Conservation (phyloP, 2,329 filamentous ascomycete genomes). For the Cordyceps tenuipes region DNA sequence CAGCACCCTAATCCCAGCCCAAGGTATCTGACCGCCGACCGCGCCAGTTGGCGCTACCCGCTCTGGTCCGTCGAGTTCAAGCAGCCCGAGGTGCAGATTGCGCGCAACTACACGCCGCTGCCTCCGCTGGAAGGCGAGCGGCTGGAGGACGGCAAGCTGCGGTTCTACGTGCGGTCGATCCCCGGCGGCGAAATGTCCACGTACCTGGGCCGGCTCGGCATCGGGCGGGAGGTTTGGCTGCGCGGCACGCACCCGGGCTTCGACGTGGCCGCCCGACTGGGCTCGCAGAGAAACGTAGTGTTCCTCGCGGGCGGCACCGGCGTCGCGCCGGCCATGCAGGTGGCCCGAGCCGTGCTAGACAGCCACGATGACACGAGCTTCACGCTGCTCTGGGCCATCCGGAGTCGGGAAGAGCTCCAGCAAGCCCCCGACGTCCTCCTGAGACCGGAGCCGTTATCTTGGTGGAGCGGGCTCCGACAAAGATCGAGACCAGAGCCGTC, state of each 20-base stretch:
- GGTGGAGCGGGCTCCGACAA: conserved; percentile 19
- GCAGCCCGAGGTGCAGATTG: conserved; percentile 89
- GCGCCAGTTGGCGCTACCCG: conserved; percentile 37
- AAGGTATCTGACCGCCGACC: conserved; percentile 19
- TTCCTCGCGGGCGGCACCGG: conserved; percentile 92
- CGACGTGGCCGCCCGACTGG: conserved; percentile 30
- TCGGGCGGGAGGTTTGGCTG: conserved; percentile 60
- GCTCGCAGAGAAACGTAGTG: conserved; percentile 42
- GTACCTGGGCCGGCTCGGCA: conserved; percentile 60
- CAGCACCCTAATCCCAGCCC: conserved; percentile 20
- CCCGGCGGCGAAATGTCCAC: conserved; percentile 75
- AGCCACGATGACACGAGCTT: conserved; percentile 33
- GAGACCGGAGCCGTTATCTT: conserved; percentile 14
- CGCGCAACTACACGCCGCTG: conserved; percentile 82
- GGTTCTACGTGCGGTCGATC: conserved; percentile 73
- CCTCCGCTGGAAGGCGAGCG: conserved; percentile 39
- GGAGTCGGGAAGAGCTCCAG: conserved; percentile 46
- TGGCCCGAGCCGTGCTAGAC: conserved; percentile 54
- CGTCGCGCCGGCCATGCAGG: conserved; percentile 81
- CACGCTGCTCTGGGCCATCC: conserved; percentile 75
- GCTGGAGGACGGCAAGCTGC: conserved; percentile 38
- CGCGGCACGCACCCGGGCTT: conserved; percentile 73
- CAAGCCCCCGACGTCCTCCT: conserved; percentile 1
- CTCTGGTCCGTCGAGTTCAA: conserved; percentile 90
- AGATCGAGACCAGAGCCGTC: conserved; percentile 8